A percentile compares a stretch with the other conserved stretches of the same genome.
phyloP scores from a whole-genome alignment of 495 filamentous ascomycete genomes.

The Penicillium maclennaniae region DNA sequence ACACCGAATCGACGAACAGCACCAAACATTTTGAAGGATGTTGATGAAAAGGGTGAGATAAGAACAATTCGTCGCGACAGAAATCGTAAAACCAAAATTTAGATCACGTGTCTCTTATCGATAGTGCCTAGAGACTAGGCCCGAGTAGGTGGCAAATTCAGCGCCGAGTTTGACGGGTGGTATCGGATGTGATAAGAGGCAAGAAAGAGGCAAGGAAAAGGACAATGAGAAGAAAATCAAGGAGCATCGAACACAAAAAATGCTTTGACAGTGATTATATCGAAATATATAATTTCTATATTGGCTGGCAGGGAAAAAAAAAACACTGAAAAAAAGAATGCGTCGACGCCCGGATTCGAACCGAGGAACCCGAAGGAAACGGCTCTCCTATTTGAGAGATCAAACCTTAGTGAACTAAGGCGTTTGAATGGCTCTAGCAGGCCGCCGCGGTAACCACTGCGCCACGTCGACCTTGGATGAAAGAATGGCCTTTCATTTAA shows the following conservation, averaged over 20 bases:
- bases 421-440: background rate
- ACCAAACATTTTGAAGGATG: conserved; percentile 35
- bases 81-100: conserved; percentile 16
- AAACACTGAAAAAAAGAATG: background rate
- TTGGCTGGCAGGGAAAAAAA: background rate
- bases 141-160: background rate
- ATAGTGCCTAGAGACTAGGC: conserved; percentile 6
- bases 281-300: no score
- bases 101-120: conserved; percentile 27
- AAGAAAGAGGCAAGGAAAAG: background rate
- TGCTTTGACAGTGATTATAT: no score
- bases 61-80: conserved; percentile 3
- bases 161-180: background rate
- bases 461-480: background rate
- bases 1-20: conserved; percentile 42
- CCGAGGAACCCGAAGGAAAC: background rate
- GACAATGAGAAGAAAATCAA: background rate
- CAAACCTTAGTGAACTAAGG: background rate
- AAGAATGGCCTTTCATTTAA: background rate
- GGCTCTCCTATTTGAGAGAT: background rate
- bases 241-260: no score
- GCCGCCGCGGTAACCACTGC: background rate
- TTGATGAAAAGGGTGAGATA: background rate
- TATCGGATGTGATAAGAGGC: background rate
- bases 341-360: background rate